Evolutionary conservation across 805 yeast species (phyloP).

Genomic region (Teunomyces aglyptinius): DNA sequence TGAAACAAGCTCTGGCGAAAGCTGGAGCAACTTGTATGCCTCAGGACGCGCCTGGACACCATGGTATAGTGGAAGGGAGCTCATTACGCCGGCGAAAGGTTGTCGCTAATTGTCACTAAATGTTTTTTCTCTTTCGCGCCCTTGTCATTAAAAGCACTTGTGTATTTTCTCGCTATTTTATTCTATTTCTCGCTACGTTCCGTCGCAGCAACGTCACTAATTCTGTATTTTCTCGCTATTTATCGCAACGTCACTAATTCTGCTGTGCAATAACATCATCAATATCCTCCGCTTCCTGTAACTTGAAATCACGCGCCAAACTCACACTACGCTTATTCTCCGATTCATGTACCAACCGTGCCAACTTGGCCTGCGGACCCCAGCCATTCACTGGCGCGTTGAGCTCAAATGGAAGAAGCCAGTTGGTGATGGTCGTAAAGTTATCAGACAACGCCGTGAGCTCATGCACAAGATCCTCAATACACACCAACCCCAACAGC

Average conservation of each 20-base stretch:
- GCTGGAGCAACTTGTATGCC: conserved; percentile 50
- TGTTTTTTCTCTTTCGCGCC: no score
- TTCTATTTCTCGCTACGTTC: no score
- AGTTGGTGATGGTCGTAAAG: conserved; percentile 58
- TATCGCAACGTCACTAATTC: conserved; percentile 34
- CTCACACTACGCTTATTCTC: conserved; percentile 49
- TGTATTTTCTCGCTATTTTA: no score
- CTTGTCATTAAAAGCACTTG: no score
- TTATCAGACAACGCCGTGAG: conserved; percentile 59
- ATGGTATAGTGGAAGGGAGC: conserved; percentile 7
- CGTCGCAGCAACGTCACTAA: no score
- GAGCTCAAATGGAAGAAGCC: conserved; percentile 69
- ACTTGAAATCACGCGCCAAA: conserved; percentile 62
- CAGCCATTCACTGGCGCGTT: conserved; percentile 71
- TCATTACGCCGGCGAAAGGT: no score
- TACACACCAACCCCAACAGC: conserved; percentile 65
- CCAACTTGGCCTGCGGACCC: conserved; percentile 69
- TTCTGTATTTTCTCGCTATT: background rate
- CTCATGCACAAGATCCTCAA: conserved; percentile 78
- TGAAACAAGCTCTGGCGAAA: conserved; percentile 47
- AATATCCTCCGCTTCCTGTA: conserved; percentile 65
- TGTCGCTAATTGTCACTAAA: no score
- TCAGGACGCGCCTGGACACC: conserved; percentile 19
- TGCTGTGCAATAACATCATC: conserved; percentile 66
- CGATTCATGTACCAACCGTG: conserved; percentile 56